Evolutionary conservation across 306 rosid species (phyloP), one percentile per base, ranked within the genome.

Genomic region (Casuarina glauca): DNA sequence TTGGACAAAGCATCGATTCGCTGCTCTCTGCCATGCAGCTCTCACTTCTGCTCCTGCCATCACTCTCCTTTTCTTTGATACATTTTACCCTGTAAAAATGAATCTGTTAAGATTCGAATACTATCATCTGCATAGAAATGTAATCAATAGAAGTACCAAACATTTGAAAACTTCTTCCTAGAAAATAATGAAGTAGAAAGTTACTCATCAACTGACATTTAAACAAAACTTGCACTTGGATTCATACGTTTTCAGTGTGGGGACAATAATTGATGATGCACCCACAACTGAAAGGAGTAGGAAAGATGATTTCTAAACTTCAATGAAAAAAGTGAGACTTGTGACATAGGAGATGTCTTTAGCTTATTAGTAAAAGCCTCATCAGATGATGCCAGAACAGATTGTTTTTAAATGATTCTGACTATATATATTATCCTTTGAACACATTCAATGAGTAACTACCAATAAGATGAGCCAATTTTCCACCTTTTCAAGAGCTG

Each of bases 41-140:
- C 99, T 89, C 50, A 85, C 89, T 85, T 91, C 97, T 79, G 97
- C 93, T 75, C 91, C 90, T 1, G 94, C 97, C 97, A 90, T 92
- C 74, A 81, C 45, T 77, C 67, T 51, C 78, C 72, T 80, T 77
- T 73, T 62, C 39, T 63, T 67, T 35, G 46, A 66, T 69, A 64
- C 90, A 87, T 89, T 75, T 83, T 50, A 84, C 78, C 75, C 75
- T 61, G 3, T 4, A 54, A 62, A 83, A 74, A 46, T 67, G 73
- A 44, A 81, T 66, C 17, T 48, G 52, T 17, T 26, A 26, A 70
- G 9, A 52, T 68, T 71, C 39, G 10, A 74, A n/a, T 58, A 72
- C 26, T 52, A 77, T 42, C 38, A 78, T 80, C 51, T 75, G 53
- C 15, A 70, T 67, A 62, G 16, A 39, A 44, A 42, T 76, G 53